A percentile compares a stretch with the other conserved stretches of the same genome.
phyloP scores from a whole-genome alignment of 2,329 filamentous ascomycete genomes.

The Aspergillus sp. region DNA sequence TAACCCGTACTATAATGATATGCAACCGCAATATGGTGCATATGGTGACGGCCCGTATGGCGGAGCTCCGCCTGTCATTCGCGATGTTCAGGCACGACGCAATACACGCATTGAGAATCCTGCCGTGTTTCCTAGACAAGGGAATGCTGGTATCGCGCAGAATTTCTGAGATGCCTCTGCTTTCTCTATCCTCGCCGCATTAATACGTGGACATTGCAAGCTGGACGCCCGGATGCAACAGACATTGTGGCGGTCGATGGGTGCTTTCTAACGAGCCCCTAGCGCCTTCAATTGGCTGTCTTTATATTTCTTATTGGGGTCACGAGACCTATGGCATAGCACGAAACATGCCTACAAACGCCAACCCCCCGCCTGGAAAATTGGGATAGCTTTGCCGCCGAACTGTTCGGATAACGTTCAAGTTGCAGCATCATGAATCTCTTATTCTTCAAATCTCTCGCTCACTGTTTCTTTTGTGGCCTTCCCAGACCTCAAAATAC shows the following conservation, averaged over 20 bases:
- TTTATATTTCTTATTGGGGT: not conserved
- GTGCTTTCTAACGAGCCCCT: no score
- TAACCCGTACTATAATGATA: conserved; percentile 57
- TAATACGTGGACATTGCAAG: not conserved
- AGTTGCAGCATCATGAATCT: not conserved
- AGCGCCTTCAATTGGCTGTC: not conserved
- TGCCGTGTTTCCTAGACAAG: conserved; percentile 83
- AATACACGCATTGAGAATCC: conserved; percentile 95
- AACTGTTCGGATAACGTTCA: not conserved
- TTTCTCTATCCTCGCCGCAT: not conserved
- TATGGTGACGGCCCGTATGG: conserved; percentile 59
- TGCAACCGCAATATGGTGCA: conserved; percentile 48
- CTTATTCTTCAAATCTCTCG: not conserved
- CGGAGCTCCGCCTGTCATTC: conserved; percentile 73
- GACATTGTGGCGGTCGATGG: not conserved
- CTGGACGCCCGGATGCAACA: not conserved
- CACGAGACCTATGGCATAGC: not conserved
- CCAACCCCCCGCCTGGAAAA: not conserved
- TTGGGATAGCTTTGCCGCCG: not conserved
- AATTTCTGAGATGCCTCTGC: conserved; percentile 69
- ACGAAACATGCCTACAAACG: not conserved
- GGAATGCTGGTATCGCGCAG: conserved; percentile 89
- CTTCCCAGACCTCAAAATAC: not conserved
- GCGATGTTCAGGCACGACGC: conserved; percentile 86
- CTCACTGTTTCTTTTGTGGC: conserved; percentile 7